These are phyloP conservation scores for Linaria vulgaris DNA, from an alignment of 257 asterid species.

Conservation along the genomic window DNA sequence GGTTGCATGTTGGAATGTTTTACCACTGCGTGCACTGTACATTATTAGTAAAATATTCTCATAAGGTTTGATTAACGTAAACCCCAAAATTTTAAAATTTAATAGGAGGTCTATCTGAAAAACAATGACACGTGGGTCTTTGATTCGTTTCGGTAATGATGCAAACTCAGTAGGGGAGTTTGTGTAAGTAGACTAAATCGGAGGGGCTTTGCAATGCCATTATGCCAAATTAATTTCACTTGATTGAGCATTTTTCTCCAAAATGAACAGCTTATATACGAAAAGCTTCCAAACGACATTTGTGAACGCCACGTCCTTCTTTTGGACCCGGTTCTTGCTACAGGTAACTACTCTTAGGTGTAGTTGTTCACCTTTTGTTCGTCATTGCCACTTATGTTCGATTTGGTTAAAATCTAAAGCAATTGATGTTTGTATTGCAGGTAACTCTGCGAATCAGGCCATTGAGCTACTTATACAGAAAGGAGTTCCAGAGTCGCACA, in stretches of 20 bases:
- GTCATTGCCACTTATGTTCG: no score
- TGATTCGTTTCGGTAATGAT: no score
- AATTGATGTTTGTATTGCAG: conserved; percentile 36
- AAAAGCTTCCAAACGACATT: conserved; percentile 92
- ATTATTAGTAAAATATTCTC: no score
- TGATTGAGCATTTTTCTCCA: no score
- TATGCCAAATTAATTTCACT: background rate
- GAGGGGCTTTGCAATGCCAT: background rate
- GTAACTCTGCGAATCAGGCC: conserved; percentile 99
- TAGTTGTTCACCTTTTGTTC: background rate
- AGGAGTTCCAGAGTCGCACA: conserved; percentile 98
- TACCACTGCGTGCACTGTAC: background rate
- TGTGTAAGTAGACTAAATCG: no score
- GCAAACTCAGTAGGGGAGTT: no score
- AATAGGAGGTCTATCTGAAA: no score
- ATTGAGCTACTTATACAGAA: conserved; percentile 87
- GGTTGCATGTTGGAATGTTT: conserved; percentile 4
- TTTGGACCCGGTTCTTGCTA: conserved; percentile 97
- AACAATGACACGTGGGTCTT: no score
- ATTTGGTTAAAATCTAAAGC: background rate
- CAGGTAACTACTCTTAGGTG: conserved; percentile 50
- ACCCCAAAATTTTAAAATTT: no score
- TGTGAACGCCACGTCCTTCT: conserved; percentile 94
- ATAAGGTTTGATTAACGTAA: no score
- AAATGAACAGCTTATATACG: conserved; percentile 81